A percentile compares a stretch with the other conserved stretches of the same genome.
Conservation (phyloP, 495 filamentous ascomycete species). For the Aspergillus olivimuriae region DNA sequence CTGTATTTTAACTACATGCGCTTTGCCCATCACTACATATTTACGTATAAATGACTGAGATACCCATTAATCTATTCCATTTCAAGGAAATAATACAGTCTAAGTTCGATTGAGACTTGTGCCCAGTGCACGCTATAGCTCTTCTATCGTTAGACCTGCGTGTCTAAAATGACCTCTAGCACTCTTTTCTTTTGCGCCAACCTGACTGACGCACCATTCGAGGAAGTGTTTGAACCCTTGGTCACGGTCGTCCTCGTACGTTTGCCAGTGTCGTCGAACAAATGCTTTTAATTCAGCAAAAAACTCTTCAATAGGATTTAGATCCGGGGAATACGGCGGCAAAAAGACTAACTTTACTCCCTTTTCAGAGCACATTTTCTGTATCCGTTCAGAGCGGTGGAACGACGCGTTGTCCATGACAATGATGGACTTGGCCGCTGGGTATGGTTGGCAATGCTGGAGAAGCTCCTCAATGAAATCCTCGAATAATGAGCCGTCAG, state of each 20-base stretch:
- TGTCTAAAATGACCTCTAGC: too few relatives aligned
- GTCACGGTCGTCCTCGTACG: background rate
- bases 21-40: too few relatives aligned
- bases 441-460: background rate
- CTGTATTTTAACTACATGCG: slow-evolving; percentile 8
- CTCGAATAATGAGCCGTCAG: background rate
- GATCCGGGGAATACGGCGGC: background rate
- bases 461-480: background rate
- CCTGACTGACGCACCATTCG: too few relatives aligned
- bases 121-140: too few relatives aligned
- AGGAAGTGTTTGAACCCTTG: background rate
- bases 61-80: too few relatives aligned
- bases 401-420: background rate
- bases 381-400: background rate
- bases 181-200: too few relatives aligned
- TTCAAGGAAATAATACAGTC: too few relatives aligned
- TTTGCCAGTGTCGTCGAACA: background rate
- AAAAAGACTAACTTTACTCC: background rate
- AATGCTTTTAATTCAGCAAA: background rate
- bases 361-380: background rate
- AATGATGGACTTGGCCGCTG: background rate
- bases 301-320: background rate
- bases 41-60: too few relatives aligned
- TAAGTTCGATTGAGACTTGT: too few relatives aligned
- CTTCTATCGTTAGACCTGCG: too few relatives aligned